Conservation (phyloP, 2,329 filamentous ascomycete species). For the Verticillium longisporum region DNA sequence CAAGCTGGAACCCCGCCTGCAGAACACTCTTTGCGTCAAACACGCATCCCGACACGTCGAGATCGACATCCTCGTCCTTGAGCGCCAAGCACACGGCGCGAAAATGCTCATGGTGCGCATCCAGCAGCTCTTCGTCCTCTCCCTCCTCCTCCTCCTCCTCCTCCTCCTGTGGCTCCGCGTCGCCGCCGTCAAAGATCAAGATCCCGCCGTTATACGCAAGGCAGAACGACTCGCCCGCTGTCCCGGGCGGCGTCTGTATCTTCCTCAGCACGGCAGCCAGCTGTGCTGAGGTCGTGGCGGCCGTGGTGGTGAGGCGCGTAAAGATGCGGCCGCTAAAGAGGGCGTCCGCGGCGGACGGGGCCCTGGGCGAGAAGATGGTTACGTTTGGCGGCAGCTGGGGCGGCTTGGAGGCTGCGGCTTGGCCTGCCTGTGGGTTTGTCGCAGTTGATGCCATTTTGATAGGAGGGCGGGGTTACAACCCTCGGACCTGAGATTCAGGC, state of each 20-base stretch:
- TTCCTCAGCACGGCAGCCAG: conserved; percentile 7
- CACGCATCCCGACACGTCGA: conserved; percentile 15
- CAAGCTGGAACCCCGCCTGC: conserved; percentile 15
- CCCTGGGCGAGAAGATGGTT: conserved; percentile 12
- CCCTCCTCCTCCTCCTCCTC: too few species aligned
- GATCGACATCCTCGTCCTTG: conserved; percentile 13
- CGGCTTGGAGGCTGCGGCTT: not conserved
- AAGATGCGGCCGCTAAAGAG: conserved; percentile 12
- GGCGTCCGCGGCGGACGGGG: conserved; percentile 3
- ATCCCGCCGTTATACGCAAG: conserved; percentile 10
- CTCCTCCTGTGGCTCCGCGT: not conserved
- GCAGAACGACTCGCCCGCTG: conserved; percentile 9
- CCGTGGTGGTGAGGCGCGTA: conserved; percentile 12
- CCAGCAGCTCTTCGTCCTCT: conserved; percentile 5
- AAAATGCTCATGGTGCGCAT: conserved; percentile 16
- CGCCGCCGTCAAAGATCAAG: conserved; percentile 11
- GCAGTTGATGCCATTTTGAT: not conserved
- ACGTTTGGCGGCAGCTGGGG: conserved; percentile 13
- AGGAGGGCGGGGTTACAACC: too few species aligned
- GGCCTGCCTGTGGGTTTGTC: not conserved
- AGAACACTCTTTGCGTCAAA: conserved; percentile 11
- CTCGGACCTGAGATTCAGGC: too few species aligned
- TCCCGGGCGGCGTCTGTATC: not conserved
- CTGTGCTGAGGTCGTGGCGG: conserved; percentile 7
- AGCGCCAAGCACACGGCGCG: conserved; percentile 14